These are phyloP conservation scores for Aureoboletus auriporus DNA, from an alignment of 768 basidiomycete species.

Conservation along the genomic window DNA sequence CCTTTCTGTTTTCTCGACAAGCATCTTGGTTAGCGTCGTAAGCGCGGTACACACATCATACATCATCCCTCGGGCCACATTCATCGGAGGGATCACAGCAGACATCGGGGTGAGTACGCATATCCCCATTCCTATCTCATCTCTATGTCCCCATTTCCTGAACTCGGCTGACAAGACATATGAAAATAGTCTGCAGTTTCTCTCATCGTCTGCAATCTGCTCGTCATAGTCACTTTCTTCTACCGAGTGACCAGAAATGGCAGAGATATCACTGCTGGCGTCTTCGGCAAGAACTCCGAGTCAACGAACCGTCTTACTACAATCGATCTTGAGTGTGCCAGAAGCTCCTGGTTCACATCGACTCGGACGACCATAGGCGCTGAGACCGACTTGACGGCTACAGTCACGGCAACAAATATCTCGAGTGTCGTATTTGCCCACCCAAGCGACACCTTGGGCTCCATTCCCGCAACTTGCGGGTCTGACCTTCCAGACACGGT, in stretches of 20 bases:
- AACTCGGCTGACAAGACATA: neutral
- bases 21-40: slow-evolving; percentile 45
- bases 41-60: slow-evolving; percentile 40
- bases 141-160: neutral
- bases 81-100: slow-evolving; percentile 24
- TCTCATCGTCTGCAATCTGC: slow-evolving; percentile 40
- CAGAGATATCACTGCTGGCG: slow-evolving; percentile 8
- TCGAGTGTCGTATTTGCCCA: neutral
- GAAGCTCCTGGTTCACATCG: neutral
- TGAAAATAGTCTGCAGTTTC: slow-evolving; percentile 32
- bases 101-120: slow-evolving; percentile 38
- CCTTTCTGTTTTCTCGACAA: slow-evolving; percentile 47
- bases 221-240: slow-evolving; percentile 35
- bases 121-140: neutral
- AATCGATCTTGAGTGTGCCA: slow-evolving; percentile 18
- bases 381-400: neutral
- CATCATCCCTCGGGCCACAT: slow-evolving; percentile 31
- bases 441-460: too few species aligned
- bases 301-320: slow-evolving; percentile 22
- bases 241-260: slow-evolving; percentile 19
- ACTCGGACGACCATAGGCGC: neutral
- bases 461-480: too few species aligned
- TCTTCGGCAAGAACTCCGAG: neutral
- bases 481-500: too few species aligned
- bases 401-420: neutral